phyloP scores from a whole-genome alignment of 371 early-diverging fungal genomes.

The Mortierella sp. region DNA sequence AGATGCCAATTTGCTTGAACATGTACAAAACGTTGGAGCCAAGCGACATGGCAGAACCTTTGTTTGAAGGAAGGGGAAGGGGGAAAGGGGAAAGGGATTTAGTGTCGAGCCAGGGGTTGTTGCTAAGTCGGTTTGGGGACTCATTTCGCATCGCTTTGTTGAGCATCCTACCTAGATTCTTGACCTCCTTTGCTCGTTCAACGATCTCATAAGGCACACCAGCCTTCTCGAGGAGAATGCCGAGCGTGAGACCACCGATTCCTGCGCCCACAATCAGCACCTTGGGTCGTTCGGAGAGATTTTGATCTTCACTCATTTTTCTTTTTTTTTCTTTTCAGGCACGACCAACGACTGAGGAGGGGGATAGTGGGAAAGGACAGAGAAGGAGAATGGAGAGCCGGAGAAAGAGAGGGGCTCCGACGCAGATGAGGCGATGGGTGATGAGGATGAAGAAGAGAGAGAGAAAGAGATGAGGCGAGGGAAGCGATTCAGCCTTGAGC shows the following conservation, averaged over 20 bases:
- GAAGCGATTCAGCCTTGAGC: not conserved
- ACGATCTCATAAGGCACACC: constrained; percentile 5
- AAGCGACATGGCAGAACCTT: not conserved
- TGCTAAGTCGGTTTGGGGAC: no score
- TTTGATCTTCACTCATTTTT: not conserved
- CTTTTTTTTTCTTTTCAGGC: not conserved
- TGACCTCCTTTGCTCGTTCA: constrained; percentile 7
- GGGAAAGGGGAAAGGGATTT: no score
- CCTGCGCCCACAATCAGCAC: constrained; percentile 18
- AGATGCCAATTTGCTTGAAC: constrained; percentile 6
- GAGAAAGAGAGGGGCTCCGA: no score
- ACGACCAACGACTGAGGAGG: no score
- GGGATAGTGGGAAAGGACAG: no score
- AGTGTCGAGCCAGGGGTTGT: no score
- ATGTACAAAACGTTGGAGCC: not conserved
- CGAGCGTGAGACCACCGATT: constrained; percentile 9
- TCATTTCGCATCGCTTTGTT: not conserved
- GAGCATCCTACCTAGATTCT: constrained; percentile 4
- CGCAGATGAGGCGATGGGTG: no score
- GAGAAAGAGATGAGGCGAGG: not conserved
- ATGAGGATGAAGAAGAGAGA: not conserved
- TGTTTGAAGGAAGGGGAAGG: no score
- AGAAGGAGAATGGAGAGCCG: no score
- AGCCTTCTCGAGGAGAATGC: not conserved
- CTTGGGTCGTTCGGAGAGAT: not conserved